Base-by-base conservation (phyloP, 2,329 filamentous ascomycete species). In the Myotisia sp. region DNA sequence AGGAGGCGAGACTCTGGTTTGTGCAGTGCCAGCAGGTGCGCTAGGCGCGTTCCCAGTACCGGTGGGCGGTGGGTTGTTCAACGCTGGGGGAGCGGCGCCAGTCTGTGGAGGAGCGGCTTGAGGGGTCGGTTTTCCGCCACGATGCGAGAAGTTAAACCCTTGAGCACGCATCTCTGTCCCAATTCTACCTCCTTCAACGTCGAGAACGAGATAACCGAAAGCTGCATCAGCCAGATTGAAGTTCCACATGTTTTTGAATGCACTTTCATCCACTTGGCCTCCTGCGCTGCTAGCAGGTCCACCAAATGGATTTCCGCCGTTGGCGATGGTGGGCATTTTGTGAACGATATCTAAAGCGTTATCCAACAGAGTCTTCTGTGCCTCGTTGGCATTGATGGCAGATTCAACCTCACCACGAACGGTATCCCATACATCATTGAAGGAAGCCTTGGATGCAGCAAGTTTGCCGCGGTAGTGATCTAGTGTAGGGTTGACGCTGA, bases 211-310 rank as follows among this genome's bases (percentile, higher is more conserved):
- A 68, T 85, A 98, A 41, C 90, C 90, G 55, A 95, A 98, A 13
- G 90, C 87, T 36, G 90, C 90, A 64, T 98, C 90, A 19, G 90
- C 90, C 45, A 98, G 62, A 58, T 95, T 95, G 64, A 98, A 98
- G 60, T 98, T 98, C 90, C 90, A 98, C 90, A 95, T 95, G 57
- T 98, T 98, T 68, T 98, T 98, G 71, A 98, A 98, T 1, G 90
- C 90, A 50, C 86, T 94, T 65, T 98, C 90, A 43, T 98, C 90
- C 12, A 98, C 85, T 51, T 92, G 82, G 20, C 90, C 90, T 33
- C 83, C 77, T 33, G 75, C 65, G 46, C 63, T 64, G 26, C 68
- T 76, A 24, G 79, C 80, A 19, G 83, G 82, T 9, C 87, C 87
- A 28, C 90, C 90, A 51, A 98, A 98, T 4, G 90, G 90, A 55